Evolutionary conservation across 768 basidiomycete genomes (phyloP), one percentile per base, ranked within the genome.

Genomic region (Psilocybe cyanescens): DNA sequence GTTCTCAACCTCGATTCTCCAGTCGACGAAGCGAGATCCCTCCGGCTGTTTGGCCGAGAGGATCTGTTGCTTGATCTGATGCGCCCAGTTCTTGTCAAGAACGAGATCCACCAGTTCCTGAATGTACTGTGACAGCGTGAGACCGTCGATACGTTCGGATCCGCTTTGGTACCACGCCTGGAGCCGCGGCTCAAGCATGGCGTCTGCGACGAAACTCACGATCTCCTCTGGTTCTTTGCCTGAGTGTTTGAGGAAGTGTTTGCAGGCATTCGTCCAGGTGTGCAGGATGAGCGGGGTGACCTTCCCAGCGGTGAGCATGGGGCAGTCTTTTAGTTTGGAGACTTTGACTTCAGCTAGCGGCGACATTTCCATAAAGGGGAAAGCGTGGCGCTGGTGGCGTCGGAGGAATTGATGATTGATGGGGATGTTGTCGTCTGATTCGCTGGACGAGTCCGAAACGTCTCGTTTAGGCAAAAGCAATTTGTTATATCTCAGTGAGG

Each of bases 1-100:
- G 12, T 66, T 68, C 41, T 70, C 63, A 1, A 70, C 19, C 19
- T 19, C 19, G 1, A 19, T 19, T 2, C 19, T 19, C 19, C 19
- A 19, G 19, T 19, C 19, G 19, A 19, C 19, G 1, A 19, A 19
- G 1, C 19, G 19, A 1, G 19, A 19, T 19, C 19, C 19, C 19
- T 19, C 19, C 19, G 19, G 19, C 19, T 19, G 19, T 19, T 19
- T 19, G 19, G 19, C 19, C 19, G 19, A 19, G 1, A 19, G 19
- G 19, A 19, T 19, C 19, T 19, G 19, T 19, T 19, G 19, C 1
- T 19, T 19, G 1, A 19, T 19, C 1, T 19, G 19, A 2, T 19
- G 19, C 19, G 19, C 19, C 19, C 19, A 19, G 19, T 19, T 19
- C 19, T 19, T 19, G 19, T 19, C 19, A 2, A 19, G 19, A 2